phyloP scores from a whole-genome alignment of 805 yeast species.

The Yamadazyma ubonensis region DNA sequence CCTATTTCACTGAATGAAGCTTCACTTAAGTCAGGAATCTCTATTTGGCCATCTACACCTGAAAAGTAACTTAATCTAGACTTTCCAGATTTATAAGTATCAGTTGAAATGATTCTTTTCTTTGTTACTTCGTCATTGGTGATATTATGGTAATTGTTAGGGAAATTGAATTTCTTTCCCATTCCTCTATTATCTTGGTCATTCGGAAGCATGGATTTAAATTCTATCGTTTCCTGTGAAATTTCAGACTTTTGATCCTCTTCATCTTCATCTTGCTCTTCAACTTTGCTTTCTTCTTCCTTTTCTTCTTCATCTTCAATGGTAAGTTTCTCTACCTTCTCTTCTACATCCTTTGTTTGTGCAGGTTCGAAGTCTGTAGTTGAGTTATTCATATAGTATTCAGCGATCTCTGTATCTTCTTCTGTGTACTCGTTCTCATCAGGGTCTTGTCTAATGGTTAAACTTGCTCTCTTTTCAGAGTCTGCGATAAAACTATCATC shows the following conservation, averaged over 20 bases:
- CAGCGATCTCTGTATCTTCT: slow-evolving; percentile 9
- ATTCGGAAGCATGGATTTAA: slow-evolving; percentile 4
- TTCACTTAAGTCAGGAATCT: slow-evolving; percentile 40
- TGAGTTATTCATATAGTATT: slow-evolving; percentile 21
- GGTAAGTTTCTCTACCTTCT: slow-evolving; percentile 11
- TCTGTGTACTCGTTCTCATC: slow-evolving; percentile 8
- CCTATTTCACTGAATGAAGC: slow-evolving; percentile 17
- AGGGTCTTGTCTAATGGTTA: neutral
- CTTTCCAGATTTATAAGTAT: slow-evolving; percentile 16
- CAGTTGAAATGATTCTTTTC: slow-evolving; percentile 14
- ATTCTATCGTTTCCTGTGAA: slow-evolving; percentile 11
- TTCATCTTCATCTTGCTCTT: slow-evolving; percentile 12
- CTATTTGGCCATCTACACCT: slow-evolving; percentile 34
- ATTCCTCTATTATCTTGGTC: slow-evolving; percentile 32
- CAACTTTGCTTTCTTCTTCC: slow-evolving; percentile 7
- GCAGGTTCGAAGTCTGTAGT: neutral
- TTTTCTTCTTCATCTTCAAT: slow-evolving; percentile 4
- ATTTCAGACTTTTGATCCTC: slow-evolving; percentile 6
- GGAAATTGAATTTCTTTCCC: slow-evolving; percentile 39
- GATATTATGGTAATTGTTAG: slow-evolving; percentile 31
- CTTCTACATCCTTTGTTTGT: slow-evolving; percentile 10
- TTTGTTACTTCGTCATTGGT: slow-evolving; percentile 28
- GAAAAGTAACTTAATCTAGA: slow-evolving; percentile 20
- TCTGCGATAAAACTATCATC: too few species aligned
- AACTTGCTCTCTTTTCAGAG: too few species aligned